Evolutionary conservation across 2,329 filamentous ascomycete species (phyloP), one percentile per base, ranked within the genome.

Genomic region (Fusarium albidum): DNA sequence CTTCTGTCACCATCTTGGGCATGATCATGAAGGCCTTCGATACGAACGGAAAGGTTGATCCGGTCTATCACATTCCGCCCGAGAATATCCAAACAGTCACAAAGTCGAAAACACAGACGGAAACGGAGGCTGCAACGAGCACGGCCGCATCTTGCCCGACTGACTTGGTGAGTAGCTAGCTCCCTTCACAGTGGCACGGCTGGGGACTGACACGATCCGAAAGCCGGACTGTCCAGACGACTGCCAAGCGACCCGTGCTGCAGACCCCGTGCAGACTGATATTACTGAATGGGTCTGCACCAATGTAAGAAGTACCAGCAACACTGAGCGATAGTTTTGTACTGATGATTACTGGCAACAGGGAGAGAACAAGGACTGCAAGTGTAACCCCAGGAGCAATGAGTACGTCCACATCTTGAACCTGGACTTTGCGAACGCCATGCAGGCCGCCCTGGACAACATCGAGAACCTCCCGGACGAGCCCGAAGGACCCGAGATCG

Each of bases 11-110:
- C 18, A 40, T 48, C 18, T 26, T 48, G 35, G 45, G 35, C 34
- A 27, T 48, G n/a, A 27, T 48, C 0, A n/a, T 48, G 45, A 40
- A 48, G 45, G 35, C 28, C 3, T n/a, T 32, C 34, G 45, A 40
- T 40, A 48, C 25, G 25, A 46, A 35, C 17, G 32, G 43, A 5
- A 46, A 46, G 43, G 25, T 46, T 46, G 43, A 37, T 14, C 43
- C 43, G 9, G 43, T 46, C n/a, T 46, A 46, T 29, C 43, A 46
- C 7, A 46, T 46, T 12, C 43, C 43, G n/a, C 43, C 33, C 6
- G 43, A 46, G 32, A 33, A 46, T 11, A 37, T 46, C 11, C 43
- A 46, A 18, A 46, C 43, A 26, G 45, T 48, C 27, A 40, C 28
- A 39, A 40, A 48, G 28, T 15, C 18, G 8, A 18, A 40, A 27